phyloP scores from a whole-genome alignment of 768 basidiomycete genomes.

The Chalciporus sphaerocephalus region DNA sequence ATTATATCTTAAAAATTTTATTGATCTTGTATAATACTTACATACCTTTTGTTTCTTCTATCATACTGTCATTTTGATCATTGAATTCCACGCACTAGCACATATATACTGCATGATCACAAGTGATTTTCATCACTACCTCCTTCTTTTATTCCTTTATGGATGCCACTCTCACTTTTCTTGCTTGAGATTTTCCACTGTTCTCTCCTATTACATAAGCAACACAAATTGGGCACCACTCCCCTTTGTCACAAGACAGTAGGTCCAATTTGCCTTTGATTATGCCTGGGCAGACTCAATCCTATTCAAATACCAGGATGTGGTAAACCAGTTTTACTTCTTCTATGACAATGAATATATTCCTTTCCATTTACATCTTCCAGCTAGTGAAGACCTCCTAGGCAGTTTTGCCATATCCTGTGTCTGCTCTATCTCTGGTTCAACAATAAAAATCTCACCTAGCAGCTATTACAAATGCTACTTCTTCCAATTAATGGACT shows the following conservation, averaged over 20 bases:
- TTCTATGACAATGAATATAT: constrained; percentile 24
- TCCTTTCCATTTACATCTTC: constrained; percentile 10
- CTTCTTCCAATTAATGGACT: no score
- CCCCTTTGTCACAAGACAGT: not conserved
- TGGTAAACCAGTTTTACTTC: constrained; percentile 2
- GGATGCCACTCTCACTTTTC: no score
- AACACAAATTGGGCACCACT: not conserved
- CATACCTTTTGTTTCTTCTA: not conserved
- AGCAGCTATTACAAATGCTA: constrained; percentile 14
- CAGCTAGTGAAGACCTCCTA: constrained; percentile 25
- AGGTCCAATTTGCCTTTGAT: not conserved
- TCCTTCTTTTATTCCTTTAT: no score
- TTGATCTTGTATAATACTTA: not conserved
- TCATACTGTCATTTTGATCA: no score
- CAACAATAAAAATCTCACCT: not conserved
- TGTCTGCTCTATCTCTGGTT: not conserved
- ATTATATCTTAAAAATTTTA: not conserved
- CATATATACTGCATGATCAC: no score
- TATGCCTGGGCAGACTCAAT: constrained; percentile 9
- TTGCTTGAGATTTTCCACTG: not conserved
- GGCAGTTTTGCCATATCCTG: constrained; percentile 26
- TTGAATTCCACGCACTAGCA: no score
- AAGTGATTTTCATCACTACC: no score
- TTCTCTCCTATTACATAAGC: not conserved
- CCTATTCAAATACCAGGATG: not conserved